Percentiles rank a stretch among this genome's conserved stretches.
Evolutionary conservation across 208 protist genomes (phyloP).

Genomic region (Acanthamoeba lenticulata): DNA sequence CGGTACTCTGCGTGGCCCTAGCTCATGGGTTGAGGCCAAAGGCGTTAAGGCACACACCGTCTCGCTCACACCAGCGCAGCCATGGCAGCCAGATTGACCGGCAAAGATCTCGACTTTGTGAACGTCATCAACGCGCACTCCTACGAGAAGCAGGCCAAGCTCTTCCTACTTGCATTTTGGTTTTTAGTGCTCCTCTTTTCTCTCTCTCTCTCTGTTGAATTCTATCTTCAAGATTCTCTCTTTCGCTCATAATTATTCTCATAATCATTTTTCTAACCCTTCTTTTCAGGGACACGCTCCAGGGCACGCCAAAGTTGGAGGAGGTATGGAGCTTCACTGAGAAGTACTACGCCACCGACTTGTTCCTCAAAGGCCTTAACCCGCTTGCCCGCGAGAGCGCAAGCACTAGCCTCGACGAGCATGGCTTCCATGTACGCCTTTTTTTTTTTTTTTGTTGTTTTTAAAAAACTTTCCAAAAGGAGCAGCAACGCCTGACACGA

Average conservation of each 20-base stretch:
- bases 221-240: neutral
- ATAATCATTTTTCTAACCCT: neutral
- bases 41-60: too few species aligned
- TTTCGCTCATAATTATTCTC: neutral
- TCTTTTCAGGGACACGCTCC: neutral
- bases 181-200: neutral
- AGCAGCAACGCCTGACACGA: too few species aligned
- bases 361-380: neutral
- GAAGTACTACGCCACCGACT: neutral
- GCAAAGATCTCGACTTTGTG: neutral
- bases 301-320: neutral
- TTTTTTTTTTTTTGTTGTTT: too few species aligned
- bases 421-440: neutral
- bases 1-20: too few species aligned
- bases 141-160: neutral
- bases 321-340: neutral
- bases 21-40: too few species aligned
- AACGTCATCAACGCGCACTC: neutral
- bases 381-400: neutral
- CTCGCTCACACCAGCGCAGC: too few species aligned
- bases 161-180: neutral
- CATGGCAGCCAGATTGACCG: neutral
- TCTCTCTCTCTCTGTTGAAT: neutral
- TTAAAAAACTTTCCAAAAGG: too few species aligned
- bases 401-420: neutral